Conservation (phyloP, 257 asterid species). For the Nicotiana noctiflora region DNA sequence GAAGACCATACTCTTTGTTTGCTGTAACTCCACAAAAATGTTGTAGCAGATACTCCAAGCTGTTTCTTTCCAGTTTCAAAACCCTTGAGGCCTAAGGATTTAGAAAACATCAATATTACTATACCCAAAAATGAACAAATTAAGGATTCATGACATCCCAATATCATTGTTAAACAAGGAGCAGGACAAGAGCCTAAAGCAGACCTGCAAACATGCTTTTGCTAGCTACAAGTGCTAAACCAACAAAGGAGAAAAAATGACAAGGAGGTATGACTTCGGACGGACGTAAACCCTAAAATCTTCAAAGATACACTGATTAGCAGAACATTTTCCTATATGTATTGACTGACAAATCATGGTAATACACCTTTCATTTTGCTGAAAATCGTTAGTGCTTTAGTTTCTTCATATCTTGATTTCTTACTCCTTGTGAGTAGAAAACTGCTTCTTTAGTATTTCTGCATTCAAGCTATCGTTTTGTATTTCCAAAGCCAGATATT, state of each 20-base stretch:
- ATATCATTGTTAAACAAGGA: not conserved
- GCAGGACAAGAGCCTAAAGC: not conserved
- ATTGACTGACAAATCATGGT: not conserved
- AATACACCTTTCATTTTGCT: not conserved
- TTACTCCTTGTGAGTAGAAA: not conserved
- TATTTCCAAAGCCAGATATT: no score
- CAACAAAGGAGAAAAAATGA: not conserved
- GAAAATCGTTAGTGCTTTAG: not conserved
- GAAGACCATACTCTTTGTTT: conserved; percentile 75
- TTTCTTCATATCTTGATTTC: not conserved
- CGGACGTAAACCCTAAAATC: not conserved
- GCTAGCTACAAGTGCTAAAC: not conserved
- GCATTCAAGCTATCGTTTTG: not conserved
- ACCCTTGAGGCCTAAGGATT: conserved; percentile 82
- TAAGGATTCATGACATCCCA: not conserved
- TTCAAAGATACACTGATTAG: no score
- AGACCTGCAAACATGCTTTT: not conserved
- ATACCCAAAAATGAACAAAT: conserved; percentile 11
- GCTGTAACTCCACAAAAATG: conserved; percentile 90
- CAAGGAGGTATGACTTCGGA: not conserved
- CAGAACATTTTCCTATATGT: not conserved
- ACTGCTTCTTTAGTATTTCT: no score
- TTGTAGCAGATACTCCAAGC: conserved; percentile 74
- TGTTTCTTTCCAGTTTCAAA: conserved; percentile 78
- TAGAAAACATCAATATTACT: conserved; percentile 17